Percentiles rank a stretch among this genome's conserved stretches.
Conservation (phyloP, 2,329 filamentous ascomycete species). For the Botrytis sinoallii region DNA sequence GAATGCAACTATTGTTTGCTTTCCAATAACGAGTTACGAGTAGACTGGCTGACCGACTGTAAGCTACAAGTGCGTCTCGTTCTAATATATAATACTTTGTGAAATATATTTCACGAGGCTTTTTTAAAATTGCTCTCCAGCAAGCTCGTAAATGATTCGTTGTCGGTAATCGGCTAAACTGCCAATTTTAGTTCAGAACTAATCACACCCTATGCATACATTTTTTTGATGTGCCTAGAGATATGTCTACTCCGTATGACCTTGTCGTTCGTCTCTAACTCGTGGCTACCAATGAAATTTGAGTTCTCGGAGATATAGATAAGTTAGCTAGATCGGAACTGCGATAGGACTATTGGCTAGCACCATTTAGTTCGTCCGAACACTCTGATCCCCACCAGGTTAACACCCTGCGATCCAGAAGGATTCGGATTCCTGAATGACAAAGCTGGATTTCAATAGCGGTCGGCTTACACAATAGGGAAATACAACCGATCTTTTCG, state of each 20-base stretch:
- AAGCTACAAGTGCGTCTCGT: not conserved
- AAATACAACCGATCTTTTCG: not conserved
- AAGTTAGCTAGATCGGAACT: not conserved
- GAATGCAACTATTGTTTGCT: too few species aligned
- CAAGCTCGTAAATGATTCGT: not conserved
- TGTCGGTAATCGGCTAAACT: not conserved
- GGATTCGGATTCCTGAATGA: not conserved
- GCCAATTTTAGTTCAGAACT: not conserved
- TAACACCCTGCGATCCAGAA: not conserved
- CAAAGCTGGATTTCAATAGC: not conserved
- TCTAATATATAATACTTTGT: not conserved
- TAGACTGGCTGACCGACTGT: too few species aligned
- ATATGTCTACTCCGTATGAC: not conserved
- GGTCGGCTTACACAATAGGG: not conserved
- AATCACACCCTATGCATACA: not conserved
- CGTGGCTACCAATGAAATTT: not conserved
- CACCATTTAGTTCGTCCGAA: not conserved
- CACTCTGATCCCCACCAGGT: not conserved
- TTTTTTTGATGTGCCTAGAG: not conserved
- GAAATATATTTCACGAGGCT: not conserved
- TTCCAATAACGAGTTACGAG: too few species aligned
- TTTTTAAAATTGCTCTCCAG: not conserved
- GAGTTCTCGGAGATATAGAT: not conserved
- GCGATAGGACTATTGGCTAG: not conserved
- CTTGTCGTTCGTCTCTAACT: not conserved